Base-by-base conservation (phyloP, 352 stramenopile genomes). In the Globisporangium paddicum region DNA sequence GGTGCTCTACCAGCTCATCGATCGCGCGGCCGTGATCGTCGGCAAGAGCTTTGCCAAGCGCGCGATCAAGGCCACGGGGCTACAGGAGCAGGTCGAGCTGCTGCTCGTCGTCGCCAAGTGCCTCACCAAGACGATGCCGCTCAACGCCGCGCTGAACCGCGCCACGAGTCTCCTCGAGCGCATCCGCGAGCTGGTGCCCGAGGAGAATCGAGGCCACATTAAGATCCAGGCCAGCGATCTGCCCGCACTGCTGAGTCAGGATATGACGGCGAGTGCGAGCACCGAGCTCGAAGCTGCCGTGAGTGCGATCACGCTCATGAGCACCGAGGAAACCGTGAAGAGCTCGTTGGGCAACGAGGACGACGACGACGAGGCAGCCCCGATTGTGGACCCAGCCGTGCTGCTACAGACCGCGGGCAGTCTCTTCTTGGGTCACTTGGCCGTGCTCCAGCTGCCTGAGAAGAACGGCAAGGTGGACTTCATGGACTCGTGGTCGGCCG, bases 401-500 rank as follows among this genome's bases (percentile, higher is more conserved):
- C 53, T 70, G 13, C 63, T 89, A 21, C 63, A 87, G 66, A 78
- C 65, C 0, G 75, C 72, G 9, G 75, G 73, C 3, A 73, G 77
- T 18, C 57, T 89, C 42, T 86, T 87, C 60, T 56, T 89, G 11
- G 58, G 71, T 0, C 73, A 89, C 54, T 62, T 86, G 5, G 71
- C 79, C 5, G 73, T 80, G 18, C 55, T 89, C 3, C 40, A 76
- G 61, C 73, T 87, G 0, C 72, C 79, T 1, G 42, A 60, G 51
- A 82, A 82, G 57, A 74, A 78, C 19, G 77, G 77, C n/a, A 67
- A 72, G 13, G 69, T 79, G 9, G 77, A 89, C 60, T 87, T 86
- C 57, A 89, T 89, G 75, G 77, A 87, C 57, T 67, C 77, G 38
- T 87, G 77, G 75, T 86, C 75, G n/a, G 75, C 79, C 2, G 72